Evolutionary conservation across 2,329 filamentous ascomycete genomes (phyloP), one percentile per base, ranked within the genome.

Genomic region (Zalaria obscura): DNA sequence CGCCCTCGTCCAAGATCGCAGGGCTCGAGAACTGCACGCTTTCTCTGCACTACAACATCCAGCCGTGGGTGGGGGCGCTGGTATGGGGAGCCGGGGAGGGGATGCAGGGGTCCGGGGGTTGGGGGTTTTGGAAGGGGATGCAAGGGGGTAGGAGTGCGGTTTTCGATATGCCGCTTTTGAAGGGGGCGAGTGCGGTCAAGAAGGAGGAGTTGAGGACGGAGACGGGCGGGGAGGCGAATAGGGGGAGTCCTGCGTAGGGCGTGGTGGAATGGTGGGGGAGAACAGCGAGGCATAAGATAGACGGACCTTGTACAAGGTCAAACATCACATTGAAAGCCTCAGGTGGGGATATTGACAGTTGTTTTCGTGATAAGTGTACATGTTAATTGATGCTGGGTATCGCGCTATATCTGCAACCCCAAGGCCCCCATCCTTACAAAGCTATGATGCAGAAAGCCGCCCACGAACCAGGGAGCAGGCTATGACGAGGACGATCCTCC

Each of bases 1-100:
- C 95, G 60, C 83, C 89, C 7, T 75, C 73, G 7, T 83, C 88
- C 46, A 79, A 78, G 60, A 72, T 96, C 50, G 83, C 84, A 36
- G 73, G 81, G 55, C 70, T 77, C 38, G 67, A 73, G 39, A 78
- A 91, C 58, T 85, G 89, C 43, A 79, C 76, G 27, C 68, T 98
- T 47, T 78, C 80, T 53, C 68, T 96, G 40, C 81, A 91, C 57
- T 98, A 93, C 77, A 96, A 96, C 64, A 83, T 96, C 45, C 91
- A 98, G 69, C 91, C 91, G 28, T 96, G 89, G 85, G 86, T 98
- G 7, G 91, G 91, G 9, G 64, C 81, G 40, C 63, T 96, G 60
- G 82, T 82, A 35, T 98, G 91, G 91, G 80, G 57, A 29, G 65
- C 66, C 42, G 26, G 91, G 80, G 57, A 29, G 65, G 66, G 41